phyloP scores from a whole-genome alignment of 2,329 filamentous ascomycete species.

The Trichoderma oligosporum region DNA sequence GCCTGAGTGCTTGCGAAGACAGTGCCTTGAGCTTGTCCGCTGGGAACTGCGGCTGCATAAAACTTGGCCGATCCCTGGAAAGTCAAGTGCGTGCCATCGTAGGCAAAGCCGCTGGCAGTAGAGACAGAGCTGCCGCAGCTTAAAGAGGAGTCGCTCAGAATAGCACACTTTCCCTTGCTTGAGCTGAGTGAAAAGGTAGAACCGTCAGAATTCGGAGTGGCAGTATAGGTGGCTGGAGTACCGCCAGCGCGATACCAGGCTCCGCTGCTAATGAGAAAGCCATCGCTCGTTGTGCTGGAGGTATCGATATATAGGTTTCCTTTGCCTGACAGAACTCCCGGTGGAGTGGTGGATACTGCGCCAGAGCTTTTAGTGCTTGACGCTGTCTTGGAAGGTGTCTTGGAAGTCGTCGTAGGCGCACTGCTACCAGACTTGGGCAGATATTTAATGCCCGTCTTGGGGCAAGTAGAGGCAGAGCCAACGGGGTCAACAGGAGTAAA shows the following conservation, averaged over 20 bases:
- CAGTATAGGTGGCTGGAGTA: constrained; percentile 5
- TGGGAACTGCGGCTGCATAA: neutral
- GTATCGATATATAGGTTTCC: neutral
- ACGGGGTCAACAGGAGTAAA: constrained; percentile 55
- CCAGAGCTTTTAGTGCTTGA: neutral
- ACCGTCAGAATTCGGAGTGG: neutral
- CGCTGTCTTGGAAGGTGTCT: neutral
- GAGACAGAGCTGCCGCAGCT: neutral
- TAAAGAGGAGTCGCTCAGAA: constrained; percentile 3
- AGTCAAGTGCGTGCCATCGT: neutral
- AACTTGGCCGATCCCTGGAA: neutral
- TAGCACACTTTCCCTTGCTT: constrained; percentile 6
- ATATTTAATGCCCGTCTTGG: constrained; percentile 60
- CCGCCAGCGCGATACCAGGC: constrained; percentile 7
- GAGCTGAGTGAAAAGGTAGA: neutral
- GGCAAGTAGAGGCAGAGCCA: constrained; percentile 59
- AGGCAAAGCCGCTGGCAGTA: neutral
- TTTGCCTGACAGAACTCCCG: neutral
- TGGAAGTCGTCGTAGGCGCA: neutral
- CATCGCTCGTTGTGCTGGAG: neutral
- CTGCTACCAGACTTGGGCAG: constrained; percentile 29
- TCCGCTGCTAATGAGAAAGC: neutral
- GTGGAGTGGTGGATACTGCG: neutral
- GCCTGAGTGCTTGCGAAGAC: neutral
- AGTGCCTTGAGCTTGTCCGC: neutral